These are phyloP conservation scores for Cyclanthera cordifolia DNA, from an alignment of 306 rosid genomes.

Conservation along the genomic window DNA sequence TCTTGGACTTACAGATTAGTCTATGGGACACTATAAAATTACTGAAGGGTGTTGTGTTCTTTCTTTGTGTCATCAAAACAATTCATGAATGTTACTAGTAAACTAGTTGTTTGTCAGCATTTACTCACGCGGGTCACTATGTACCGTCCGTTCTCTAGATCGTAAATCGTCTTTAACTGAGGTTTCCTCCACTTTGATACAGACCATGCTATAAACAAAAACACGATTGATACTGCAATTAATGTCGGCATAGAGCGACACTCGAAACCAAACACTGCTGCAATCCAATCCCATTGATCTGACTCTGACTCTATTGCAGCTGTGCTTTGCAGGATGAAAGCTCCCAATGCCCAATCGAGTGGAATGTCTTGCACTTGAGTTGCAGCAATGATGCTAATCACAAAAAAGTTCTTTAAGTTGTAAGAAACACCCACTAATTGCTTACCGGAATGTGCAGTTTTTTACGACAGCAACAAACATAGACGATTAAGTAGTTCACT, in stretches of 20 bases:
- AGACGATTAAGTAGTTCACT: no score
- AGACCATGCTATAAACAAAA: constrained; percentile 72
- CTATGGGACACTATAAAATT: constrained; percentile 5
- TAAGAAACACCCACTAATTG: constrained; percentile 13
- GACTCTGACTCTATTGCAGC: constrained; percentile 24
- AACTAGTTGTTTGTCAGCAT: constrained; percentile 20
- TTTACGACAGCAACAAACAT: background rate
- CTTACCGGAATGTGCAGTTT: background rate
- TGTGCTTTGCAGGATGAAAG: constrained; percentile 76
- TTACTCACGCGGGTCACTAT: constrained; percentile 55
- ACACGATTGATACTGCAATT: constrained; percentile 38
- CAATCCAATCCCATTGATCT: constrained; percentile 38
- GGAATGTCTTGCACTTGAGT: constrained; percentile 67
- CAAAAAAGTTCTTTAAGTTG: constrained; percentile 15
- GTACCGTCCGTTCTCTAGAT: constrained; percentile 84
- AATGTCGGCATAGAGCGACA: constrained; percentile 43
- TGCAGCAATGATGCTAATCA: constrained; percentile 54
- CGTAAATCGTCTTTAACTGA: constrained; percentile 77
- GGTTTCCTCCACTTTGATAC: constrained; percentile 80
- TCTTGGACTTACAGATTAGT: background rate
- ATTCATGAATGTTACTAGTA: background rate
- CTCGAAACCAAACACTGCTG: constrained; percentile 34
- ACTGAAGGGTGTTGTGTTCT: background rate
- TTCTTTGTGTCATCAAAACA: background rate
- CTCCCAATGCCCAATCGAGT: constrained; percentile 98